A percentile compares a stretch with the other conserved stretches of the same genome.
These are phyloP conservation scores for Triticum aestivum DNA, from an alignment of 176 grass and related monocot species.

Conservation along the genomic window DNA sequence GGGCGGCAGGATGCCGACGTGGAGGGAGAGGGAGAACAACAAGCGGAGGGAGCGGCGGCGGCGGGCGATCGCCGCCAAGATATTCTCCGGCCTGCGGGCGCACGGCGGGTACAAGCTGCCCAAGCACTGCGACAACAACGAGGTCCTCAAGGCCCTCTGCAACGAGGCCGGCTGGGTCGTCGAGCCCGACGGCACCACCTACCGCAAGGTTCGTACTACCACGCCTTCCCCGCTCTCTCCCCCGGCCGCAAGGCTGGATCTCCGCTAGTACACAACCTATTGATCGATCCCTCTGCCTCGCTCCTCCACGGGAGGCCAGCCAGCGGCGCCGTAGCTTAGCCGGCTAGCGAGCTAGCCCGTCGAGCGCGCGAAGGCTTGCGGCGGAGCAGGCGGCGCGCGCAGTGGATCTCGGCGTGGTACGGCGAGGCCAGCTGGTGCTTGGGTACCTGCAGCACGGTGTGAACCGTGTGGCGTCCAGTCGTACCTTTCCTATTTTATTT, in stretches of 20 bases:
- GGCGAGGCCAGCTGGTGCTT: neutral
- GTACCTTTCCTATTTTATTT: neutral
- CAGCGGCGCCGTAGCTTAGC: neutral
- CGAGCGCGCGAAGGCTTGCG: neutral
- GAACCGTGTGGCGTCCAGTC: slow-evolving; percentile 15
- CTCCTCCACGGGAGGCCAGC: neutral
- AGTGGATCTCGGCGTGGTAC: neutral
- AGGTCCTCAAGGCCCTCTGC: slow-evolving; percentile 98
- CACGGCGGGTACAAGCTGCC: slow-evolving; percentile 94
- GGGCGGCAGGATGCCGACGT: slow-evolving; percentile 79
- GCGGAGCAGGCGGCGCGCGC: neutral
- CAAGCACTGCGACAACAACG: slow-evolving; percentile 99
- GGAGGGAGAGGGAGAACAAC: slow-evolving; percentile 98
- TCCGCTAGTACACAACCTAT: neutral
- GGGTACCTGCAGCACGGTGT: neutral
- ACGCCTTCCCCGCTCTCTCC: neutral
- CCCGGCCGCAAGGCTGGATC: slow-evolving; percentile 14
- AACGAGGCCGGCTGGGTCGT: slow-evolving; percentile 94
- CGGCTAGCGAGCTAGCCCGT: neutral
- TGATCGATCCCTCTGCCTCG: neutral
- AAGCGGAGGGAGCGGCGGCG: slow-evolving; percentile 80
- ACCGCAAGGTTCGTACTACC: slow-evolving; percentile 88
- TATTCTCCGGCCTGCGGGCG: slow-evolving; percentile 80
- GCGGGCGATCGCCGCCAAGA: slow-evolving; percentile 92
- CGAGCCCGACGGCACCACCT: slow-evolving; percentile 90